Evolutionary conservation across 176 grass and related monocot species (phyloP).

Genomic region (Oryza glumipatula): DNA sequence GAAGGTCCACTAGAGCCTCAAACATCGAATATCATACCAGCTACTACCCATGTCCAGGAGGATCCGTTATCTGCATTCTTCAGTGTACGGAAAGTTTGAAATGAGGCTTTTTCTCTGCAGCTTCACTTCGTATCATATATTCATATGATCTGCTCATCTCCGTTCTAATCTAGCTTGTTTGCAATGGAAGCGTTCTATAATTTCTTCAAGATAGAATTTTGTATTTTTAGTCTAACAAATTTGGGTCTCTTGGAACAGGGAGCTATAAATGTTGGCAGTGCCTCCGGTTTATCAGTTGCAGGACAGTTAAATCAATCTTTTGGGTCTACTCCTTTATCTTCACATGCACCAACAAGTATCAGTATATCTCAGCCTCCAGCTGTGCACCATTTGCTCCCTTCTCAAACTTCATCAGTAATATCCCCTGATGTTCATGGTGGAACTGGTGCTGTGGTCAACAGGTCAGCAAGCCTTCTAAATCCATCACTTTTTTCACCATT

Average conservation of each 20-base stretch:
- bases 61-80: slow-evolving; percentile 56
- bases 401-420: slow-evolving; percentile 37
- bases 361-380: slow-evolving; percentile 18
- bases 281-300: slow-evolving; percentile 32
- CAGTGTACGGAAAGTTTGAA: slow-evolving; percentile 48
- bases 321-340: slow-evolving; percentile 33
- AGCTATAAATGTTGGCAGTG: slow-evolving; percentile 36
- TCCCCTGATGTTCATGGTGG: slow-evolving; percentile 33
- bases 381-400: slow-evolving; percentile 39
- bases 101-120: not conserved
- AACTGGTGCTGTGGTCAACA: slow-evolving; percentile 16
- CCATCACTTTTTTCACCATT: slow-evolving; percentile 56
- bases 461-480: slow-evolving; percentile 51
- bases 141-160: not conserved
- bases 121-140: not conserved
- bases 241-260: slow-evolving; percentile 42
- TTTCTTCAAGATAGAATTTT: slow-evolving; percentile 22
- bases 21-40: slow-evolving; percentile 38
- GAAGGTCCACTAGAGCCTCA: slow-evolving; percentile 50
- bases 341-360: slow-evolving; percentile 24
- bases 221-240: slow-evolving; percentile 26
- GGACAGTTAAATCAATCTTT: slow-evolving; percentile 36
- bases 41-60: slow-evolving; percentile 41
- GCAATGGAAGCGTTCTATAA: not conserved
- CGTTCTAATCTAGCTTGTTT: slow-evolving; percentile 2